These are phyloP conservation scores for Phytophthora niederhauseri DNA, from an alignment of 352 stramenopile genomes.

Conservation along the genomic window DNA sequence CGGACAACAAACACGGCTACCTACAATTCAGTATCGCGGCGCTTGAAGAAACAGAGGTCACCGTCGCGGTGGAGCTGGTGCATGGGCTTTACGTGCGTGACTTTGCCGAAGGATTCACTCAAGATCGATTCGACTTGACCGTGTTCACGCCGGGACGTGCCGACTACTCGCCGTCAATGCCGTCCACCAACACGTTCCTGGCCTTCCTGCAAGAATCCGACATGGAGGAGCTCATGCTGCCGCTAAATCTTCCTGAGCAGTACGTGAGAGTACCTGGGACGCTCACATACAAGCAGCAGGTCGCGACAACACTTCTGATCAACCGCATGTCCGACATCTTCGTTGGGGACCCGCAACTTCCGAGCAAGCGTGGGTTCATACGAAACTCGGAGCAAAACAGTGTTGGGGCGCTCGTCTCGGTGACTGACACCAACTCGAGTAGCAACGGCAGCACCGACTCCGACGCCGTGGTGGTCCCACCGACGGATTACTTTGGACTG, in stretches of 20 bases:
- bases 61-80: conserved; percentile 93
- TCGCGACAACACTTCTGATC: conserved; percentile 89
- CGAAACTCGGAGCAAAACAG: conserved; percentile 73
- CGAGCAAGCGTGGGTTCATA: conserved; percentile 54
- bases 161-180: conserved; percentile 64
- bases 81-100: conserved; percentile 94
- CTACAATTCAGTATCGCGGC: conserved; percentile 92
- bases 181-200: conserved; percentile 76
- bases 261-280: conserved; percentile 55
- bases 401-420: conserved; percentile 33
- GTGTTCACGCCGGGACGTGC: conserved; percentile 90
- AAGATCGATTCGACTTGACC: conserved; percentile 85
- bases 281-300: conserved; percentile 58
- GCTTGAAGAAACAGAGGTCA: conserved; percentile 85
- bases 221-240: conserved; percentile 89
- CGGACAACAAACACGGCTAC: conserved; percentile 96
- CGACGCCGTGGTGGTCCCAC: conserved; percentile 33
- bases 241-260: conserved; percentile 94
- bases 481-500: conserved; percentile 65
- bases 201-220: conserved; percentile 80
- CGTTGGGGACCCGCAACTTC: conserved; percentile 84
- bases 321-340: conserved; percentile 93
- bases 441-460: conserved; percentile 22
- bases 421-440: conserved; percentile 19
- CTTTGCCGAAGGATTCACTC: conserved; percentile 82